Base-by-base conservation (phyloP, 1,284 basidiomycete species). In the Ceratobasidium sp. region DNA sequence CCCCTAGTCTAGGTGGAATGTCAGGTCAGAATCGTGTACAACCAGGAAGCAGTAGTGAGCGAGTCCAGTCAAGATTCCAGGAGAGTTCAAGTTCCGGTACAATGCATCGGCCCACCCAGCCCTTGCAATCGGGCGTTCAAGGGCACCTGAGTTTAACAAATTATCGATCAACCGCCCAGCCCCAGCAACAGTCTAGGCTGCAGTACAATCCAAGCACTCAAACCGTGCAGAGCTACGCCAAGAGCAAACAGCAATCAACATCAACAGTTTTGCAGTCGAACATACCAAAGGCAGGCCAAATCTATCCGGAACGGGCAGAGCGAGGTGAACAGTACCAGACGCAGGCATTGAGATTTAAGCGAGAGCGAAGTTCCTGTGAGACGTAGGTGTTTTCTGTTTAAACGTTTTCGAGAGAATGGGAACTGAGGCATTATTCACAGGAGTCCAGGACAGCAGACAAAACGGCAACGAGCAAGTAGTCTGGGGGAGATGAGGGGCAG, bases 341-440 rank as follows among this genome's bases (percentile, higher is more conserved):
- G 33, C 33, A 33, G 33, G 33, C 33, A 33, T 33, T 33, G 33
- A 33, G 33, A 33, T 33, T 33, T 33, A 33, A 33, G 33, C 33
- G 33, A 33, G 33, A 33, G 33, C 33, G 33, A 33, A 33, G 33
- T 33, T 33, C 33, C 33, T 33, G 33, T 33, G 33, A 33, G 33
- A 33, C 33, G 65, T 67, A 38, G 50, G 65, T 67, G 5, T 67
- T 67, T 15, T 28, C 26, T 12, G 3, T 44, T 44, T 23, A 65
- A 5, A n/a, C 17, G n/a, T 5, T 12, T 46, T 12, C 44, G 46
- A 67, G 46, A 7, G n/a, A 4, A n/a, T 20, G 1, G 23, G 26
- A 52, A 52, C 65, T 28, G 9, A 67, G 33, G n/a, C n/a, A 33
- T 28, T 50, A 20, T 44, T 44, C 15, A 6, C n/a, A 64, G 61